A percentile compares a stretch with the other conserved stretches of the same genome.
phyloP scores from a whole-genome alignment of 1,284 basidiomycete species.

The Quambalaria eucalypti region DNA sequence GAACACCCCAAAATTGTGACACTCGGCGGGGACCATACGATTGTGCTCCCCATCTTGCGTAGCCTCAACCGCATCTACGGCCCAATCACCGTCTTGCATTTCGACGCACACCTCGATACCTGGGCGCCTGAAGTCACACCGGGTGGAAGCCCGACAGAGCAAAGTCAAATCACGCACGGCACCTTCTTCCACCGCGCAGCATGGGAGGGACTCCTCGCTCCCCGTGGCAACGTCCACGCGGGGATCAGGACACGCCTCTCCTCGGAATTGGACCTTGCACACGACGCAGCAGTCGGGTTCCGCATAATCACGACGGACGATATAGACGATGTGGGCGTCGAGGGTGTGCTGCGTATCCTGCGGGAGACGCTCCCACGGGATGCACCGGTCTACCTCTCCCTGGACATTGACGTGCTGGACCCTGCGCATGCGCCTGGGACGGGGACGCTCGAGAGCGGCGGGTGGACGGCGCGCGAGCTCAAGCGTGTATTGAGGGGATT shows the following conservation, averaged over 20 bases:
- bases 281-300: not conserved
- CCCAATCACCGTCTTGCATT: slow-evolving; percentile 49
- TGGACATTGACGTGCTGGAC: slow-evolving; percentile 37
- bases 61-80: slow-evolving; percentile 48
- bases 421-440: slow-evolving; percentile 29
- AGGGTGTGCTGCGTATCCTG: not conserved
- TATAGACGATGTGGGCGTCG: not conserved
- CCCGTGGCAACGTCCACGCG: not conserved
- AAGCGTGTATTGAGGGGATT: slow-evolving; percentile 20
- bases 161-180: slow-evolving; percentile 42
- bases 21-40: slow-evolving; percentile 50
- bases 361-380: not conserved
- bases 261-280: not conserved
- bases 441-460: slow-evolving; percentile 27
- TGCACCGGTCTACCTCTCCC: slow-evolving; percentile 8
- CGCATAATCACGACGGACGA: not conserved
- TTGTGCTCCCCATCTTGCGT: slow-evolving; percentile 50
- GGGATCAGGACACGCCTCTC: not conserved
- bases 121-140: slow-evolving; percentile 55
- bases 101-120: slow-evolving; percentile 52
- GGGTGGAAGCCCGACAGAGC: slow-evolving; percentile 14
- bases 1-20: slow-evolving; percentile 48
- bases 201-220: not conserved
- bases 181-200: slow-evolving; percentile 15
- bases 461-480: slow-evolving; percentile 29